A percentile compares a stretch with the other conserved stretches of the same genome.
phyloP scores from a whole-genome alignment of 2,329 filamentous ascomycete genomes.

The Trichoderma afroharzianum region DNA sequence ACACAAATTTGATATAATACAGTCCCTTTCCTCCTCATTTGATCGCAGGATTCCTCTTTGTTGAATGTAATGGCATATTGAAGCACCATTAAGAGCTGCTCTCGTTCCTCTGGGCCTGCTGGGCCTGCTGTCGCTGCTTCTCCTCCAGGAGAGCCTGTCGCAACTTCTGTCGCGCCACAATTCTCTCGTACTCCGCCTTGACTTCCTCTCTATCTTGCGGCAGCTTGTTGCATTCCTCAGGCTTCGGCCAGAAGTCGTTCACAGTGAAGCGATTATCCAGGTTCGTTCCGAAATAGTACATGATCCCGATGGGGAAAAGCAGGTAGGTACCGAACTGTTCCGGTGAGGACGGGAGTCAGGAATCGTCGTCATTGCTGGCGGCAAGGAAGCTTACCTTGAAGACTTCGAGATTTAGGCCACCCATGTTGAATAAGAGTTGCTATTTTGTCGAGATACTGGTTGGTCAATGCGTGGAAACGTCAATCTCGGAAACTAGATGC shows the following conservation, averaged over 20 bases:
- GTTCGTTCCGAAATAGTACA: conserved; percentile 99
- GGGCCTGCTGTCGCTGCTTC: conserved; percentile 29
- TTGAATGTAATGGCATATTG: not conserved
- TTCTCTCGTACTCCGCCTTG: conserved; percentile 70
- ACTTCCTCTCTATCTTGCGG: conserved; percentile 81
- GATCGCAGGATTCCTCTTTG: not conserved
- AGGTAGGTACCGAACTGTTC: conserved; percentile 93
- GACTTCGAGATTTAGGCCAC: conserved; percentile 85
- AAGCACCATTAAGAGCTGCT: conserved; percentile 21
- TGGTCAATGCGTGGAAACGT: not conserved
- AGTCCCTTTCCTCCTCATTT: not conserved
- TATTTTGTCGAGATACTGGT: not conserved
- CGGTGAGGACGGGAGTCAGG: not conserved
- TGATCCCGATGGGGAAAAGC: conserved; percentile 97
- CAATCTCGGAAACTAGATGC: not conserved
- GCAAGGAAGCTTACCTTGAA: conserved; percentile 68
- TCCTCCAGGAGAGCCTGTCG: conserved; percentile 57
- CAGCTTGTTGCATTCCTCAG: conserved; percentile 70
- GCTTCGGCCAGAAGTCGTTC: conserved; percentile 88
- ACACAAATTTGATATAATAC: not conserved
- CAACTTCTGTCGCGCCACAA: conserved; percentile 65
- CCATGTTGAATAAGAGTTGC: conserved; percentile 47
- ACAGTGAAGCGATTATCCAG: conserved; percentile 89
- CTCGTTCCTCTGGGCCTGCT: conserved; percentile 26
- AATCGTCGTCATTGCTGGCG: not conserved